Conservation (phyloP, 169 alveolate genomes). For the Cryptosporidium bovis region DNA sequence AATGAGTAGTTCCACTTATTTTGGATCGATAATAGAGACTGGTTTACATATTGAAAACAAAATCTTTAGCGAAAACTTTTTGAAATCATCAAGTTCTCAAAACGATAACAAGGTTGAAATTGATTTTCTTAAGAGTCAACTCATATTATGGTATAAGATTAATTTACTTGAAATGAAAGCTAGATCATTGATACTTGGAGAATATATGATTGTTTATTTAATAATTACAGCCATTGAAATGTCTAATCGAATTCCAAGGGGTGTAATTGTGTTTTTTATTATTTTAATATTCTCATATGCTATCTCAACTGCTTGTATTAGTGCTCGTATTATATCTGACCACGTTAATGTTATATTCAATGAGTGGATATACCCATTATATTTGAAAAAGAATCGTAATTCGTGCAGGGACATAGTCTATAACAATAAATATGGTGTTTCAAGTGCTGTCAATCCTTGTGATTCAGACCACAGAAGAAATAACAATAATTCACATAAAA, state of each 20-base stretch:
- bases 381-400: not conserved
- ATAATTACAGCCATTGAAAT: constrained; percentile 41
- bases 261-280: constrained; percentile 27
- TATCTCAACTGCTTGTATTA: constrained; percentile 32
- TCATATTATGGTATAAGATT: constrained; percentile 28
- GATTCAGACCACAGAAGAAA: not conserved
- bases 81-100: constrained; percentile 18
- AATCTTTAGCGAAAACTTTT: not conserved
- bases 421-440: not conserved
- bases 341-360: constrained; percentile 34
- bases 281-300: constrained; percentile 42
- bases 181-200: constrained; percentile 56
- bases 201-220: constrained; percentile 40
- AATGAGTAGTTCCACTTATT: not conserved
- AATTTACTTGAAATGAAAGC: constrained; percentile 24
- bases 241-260: constrained; percentile 59
- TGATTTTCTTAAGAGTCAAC: constrained; percentile 18
- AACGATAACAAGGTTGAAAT: constrained; percentile 10
- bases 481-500: not conserved
- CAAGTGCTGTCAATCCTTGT: not conserved
- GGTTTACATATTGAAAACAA: too few relatives aligned
- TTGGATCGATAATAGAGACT: not conserved
- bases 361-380: constrained; percentile 17
- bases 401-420: not conserved
- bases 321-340: constrained; percentile 37